Evolutionary conservation across 495 filamentous ascomycete genomes (phyloP).

Genomic region (Neurospora hispaniola): DNA sequence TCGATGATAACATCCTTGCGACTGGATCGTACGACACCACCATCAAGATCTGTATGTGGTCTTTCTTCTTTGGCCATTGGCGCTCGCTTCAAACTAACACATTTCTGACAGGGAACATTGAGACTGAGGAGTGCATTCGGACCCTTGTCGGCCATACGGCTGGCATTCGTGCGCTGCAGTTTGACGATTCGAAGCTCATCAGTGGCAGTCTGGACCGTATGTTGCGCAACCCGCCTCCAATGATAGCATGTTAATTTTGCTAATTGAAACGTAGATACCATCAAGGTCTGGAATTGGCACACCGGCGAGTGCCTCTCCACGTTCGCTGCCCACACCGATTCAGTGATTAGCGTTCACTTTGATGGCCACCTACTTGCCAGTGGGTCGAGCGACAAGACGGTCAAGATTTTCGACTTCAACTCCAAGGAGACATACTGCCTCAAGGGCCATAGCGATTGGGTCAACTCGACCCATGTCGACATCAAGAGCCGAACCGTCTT

Average conservation of each 20-base stretch:
- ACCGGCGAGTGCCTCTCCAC: constrained; percentile 82
- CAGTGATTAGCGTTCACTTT: constrained; percentile 79
- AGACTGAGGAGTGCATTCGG: constrained; percentile 73
- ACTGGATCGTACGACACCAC: constrained; percentile 93
- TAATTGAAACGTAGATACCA: constrained; percentile 31
- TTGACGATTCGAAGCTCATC: constrained; percentile 67
- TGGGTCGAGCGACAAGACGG: constrained; percentile 76
- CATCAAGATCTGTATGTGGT: constrained; percentile 67
- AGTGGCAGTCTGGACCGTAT: constrained; percentile 25
- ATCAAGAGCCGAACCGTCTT: constrained; percentile 69
- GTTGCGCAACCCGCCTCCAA: neutral
- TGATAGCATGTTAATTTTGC: neutral
- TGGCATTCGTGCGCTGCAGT: constrained; percentile 82
- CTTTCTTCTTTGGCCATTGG: neutral
- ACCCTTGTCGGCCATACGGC: constrained; percentile 71
- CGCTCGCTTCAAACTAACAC: neutral
- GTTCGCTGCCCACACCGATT: constrained; percentile 63
- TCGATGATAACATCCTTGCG: constrained; percentile 84
- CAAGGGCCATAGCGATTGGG: constrained; percentile 83
- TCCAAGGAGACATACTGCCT: constrained; percentile 68
- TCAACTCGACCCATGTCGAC: constrained; percentile 85
- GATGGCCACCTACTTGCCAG: constrained; percentile 72
- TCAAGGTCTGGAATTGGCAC: constrained; percentile 95
- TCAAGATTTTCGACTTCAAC: constrained; percentile 91
- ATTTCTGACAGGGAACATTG: constrained; percentile 52